Evolutionary conservation across 2,329 filamentous ascomycete genomes (phyloP).

Genomic region (Albifimbria verrucaria): DNA sequence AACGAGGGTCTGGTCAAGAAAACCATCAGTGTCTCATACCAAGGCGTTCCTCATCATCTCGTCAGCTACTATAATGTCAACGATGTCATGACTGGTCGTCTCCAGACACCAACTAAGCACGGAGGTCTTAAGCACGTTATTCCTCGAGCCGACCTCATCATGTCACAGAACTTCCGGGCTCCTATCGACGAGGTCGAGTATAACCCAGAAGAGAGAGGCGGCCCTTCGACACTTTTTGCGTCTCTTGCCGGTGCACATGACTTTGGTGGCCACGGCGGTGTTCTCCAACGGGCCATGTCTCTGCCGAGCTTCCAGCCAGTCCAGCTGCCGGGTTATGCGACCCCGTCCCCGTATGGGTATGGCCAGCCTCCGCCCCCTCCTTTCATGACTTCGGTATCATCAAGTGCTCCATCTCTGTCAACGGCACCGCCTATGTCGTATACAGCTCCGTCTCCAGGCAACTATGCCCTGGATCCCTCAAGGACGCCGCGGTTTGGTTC

Average conservation of each 20-base stretch:
- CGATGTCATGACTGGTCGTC: constrained; percentile 64
- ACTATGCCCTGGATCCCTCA: constrained; percentile 17
- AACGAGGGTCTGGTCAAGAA: constrained; percentile 83
- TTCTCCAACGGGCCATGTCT: constrained; percentile 22
- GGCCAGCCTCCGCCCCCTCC: constrained; percentile 6
- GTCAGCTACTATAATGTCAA: constrained; percentile 86
- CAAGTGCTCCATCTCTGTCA: background rate
- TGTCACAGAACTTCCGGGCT: constrained; percentile 63
- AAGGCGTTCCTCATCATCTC: constrained; percentile 75
- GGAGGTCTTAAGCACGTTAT: constrained; percentile 33
- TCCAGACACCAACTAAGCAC: constrained; percentile 57
- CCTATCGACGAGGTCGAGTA: constrained; percentile 59
- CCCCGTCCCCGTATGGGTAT: constrained; percentile 9
- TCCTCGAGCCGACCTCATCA: constrained; percentile 56
- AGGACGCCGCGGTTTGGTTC: constrained; percentile 12
- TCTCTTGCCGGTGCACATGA: constrained; percentile 10
- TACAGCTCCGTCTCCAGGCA: constrained; percentile 10
- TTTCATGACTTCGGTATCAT: constrained; percentile 11
- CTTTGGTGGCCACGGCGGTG: constrained; percentile 8
- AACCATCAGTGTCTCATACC: constrained; percentile 77
- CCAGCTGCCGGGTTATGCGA: constrained; percentile 6
- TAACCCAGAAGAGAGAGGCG: constrained; percentile 9
- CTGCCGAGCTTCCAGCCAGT: constrained; percentile 16
- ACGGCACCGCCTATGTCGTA: constrained; percentile 11
- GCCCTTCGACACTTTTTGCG: constrained; percentile 6